These are phyloP conservation scores for Candida nemodendra DNA, from an alignment of 805 yeast species.

Conservation along the genomic window DNA sequence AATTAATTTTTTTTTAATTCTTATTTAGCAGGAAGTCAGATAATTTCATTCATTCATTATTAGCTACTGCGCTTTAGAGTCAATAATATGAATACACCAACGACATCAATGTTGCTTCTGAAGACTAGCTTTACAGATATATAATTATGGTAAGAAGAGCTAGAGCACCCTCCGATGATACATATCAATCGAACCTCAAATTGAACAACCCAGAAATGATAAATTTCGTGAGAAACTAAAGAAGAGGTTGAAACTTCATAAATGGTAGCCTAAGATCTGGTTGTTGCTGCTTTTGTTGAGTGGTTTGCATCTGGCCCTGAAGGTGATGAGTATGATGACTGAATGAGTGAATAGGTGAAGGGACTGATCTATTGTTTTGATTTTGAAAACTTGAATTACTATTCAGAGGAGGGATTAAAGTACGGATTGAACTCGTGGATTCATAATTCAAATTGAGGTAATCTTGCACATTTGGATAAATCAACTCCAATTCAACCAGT, in stretches of 20 bases:
- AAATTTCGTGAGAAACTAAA: no score
- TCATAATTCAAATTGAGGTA: slow-evolving; percentile 30
- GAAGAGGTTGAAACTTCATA: slow-evolving; percentile 31
- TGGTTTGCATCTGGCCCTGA: not conserved
- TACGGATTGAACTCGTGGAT: slow-evolving; percentile 12
- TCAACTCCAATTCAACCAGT: slow-evolving; percentile 41
- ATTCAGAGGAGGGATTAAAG: slow-evolving; percentile 8
- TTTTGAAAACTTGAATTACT: not conserved
- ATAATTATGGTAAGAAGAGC: no score
- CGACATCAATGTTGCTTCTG: no score
- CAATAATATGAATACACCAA: no score
- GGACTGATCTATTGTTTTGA: slow-evolving; percentile 2
- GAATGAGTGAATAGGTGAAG: slow-evolving; percentile 1
- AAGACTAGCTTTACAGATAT: no score
- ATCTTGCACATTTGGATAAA: slow-evolving; percentile 28
- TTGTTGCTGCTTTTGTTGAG: slow-evolving; percentile 3
- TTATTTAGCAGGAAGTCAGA: no score
- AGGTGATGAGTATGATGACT: slow-evolving; percentile 1
- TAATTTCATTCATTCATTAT: no score
- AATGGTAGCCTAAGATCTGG: slow-evolving; percentile 18
- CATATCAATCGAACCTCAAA: no score
- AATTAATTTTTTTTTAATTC: no score
- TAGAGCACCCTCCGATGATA: no score
- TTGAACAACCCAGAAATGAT: no score
- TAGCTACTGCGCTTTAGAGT: no score